Evolutionary conservation across 805 yeast species (phyloP).

Genomic region (Teunomyces stri): DNA sequence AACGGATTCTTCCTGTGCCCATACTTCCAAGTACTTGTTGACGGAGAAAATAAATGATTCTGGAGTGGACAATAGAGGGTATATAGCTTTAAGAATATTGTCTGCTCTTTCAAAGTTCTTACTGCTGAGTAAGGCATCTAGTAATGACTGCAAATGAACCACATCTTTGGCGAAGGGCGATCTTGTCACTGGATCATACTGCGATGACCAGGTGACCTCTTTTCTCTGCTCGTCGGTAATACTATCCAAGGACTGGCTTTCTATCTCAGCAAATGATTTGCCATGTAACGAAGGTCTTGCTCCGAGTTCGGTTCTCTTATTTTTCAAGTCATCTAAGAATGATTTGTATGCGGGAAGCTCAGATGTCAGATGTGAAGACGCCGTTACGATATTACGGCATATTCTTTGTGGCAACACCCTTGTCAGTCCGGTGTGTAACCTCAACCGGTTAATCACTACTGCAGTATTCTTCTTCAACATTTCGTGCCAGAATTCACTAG

Average conservation of each 20-base stretch:
- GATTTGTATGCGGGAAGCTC: slow-evolving; percentile 13
- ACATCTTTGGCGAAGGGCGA: slow-evolving; percentile 53
- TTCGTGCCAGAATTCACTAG: background rate
- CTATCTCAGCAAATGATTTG: slow-evolving; percentile 13
- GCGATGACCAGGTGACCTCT: slow-evolving; percentile 37
- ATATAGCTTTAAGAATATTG: slow-evolving; percentile 59
- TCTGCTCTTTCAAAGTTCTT: slow-evolving; percentile 69
- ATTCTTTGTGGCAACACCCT: background rate
- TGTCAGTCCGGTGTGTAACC: background rate
- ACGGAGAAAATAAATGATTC: slow-evolving; percentile 61
- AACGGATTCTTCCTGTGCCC: slow-evolving; percentile 39
- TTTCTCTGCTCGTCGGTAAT: slow-evolving; percentile 14
- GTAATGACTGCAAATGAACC: slow-evolving; percentile 68
- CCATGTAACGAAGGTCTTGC: slow-evolving; percentile 8
- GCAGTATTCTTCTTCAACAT: slow-evolving; percentile 3
- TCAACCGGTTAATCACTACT: background rate
- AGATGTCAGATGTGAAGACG: slow-evolving; percentile 1
- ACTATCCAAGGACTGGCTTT: slow-evolving; percentile 7
- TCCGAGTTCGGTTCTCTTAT: slow-evolving; percentile 7
- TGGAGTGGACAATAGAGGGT: slow-evolving; percentile 41
- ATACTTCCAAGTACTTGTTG: slow-evolving; percentile 56
- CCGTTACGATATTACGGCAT: slow-evolving; percentile 1
- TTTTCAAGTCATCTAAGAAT: slow-evolving; percentile 12
- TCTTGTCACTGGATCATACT: slow-evolving; percentile 39
- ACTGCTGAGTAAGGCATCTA: slow-evolving; percentile 74